Base-by-base conservation (phyloP, 179 eudicot genomes). In the Beta lomatogona region DNA sequence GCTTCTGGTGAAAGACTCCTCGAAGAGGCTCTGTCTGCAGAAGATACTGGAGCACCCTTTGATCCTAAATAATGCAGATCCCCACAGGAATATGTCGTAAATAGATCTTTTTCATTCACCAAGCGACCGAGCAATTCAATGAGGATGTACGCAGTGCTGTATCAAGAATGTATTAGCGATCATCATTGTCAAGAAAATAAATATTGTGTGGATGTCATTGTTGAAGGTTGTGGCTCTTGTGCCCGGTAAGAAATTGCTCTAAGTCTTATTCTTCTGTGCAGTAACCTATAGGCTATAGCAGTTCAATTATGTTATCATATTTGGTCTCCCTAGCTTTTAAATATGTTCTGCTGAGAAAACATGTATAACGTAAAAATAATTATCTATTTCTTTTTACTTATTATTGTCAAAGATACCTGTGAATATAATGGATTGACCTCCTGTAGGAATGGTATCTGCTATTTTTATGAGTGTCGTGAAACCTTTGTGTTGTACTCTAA, bases 1-100 rank as follows among this genome's bases (percentile, higher is more conserved):
- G 98, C 93, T 94, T 76, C 88, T 93, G 75, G 96, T 94, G 81
- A 94, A 92, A 86, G 98, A 94, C 77, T 90, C 97, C 4, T 88
- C 97, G 19, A 93, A 93, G 85, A 88, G 98, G 85, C 90, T 93
- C 21, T 90, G 97, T 22, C 93, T 95, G 67, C 89, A 90, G 72
- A 91, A 91, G 88, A 93, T 95, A 68, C 58, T 91, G 81, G 91
- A 90, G 81, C 98, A 94, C 79, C 94, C 98, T 73, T 95, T 97
- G 99, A 91, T 95, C 77, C 81, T 86, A 46, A 83, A 83, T 85
- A 91, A 94, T 81, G 97, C 92, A 52, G 88, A 92, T 84, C 91
- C 28, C 87, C 36, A 65, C 80, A 4, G 93, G 93, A 65, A 84
- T 87, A 25, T 87, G 87, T 83, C 71, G 77, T n/a, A 81, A 82